These are phyloP conservation scores for Amaranthus hypochondriacus DNA, from an alignment of 148 eudicot species.

Conservation along the genomic window DNA sequence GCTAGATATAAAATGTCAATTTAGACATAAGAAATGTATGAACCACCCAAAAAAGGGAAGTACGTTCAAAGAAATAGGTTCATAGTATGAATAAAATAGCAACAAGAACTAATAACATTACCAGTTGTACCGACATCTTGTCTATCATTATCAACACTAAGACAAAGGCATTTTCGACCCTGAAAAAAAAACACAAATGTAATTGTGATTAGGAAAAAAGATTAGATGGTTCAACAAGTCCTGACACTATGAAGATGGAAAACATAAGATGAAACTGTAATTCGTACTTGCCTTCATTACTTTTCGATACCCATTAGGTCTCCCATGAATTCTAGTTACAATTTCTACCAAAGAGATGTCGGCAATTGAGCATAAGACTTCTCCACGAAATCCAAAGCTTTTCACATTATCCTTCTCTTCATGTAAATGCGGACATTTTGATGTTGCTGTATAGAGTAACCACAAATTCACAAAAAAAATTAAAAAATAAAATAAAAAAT, in stretches of 20 bases:
- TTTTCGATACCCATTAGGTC: conserved; percentile 89
- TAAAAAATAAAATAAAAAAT: background rate
- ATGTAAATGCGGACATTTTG: conserved; percentile 43
- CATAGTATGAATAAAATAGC: background rate
- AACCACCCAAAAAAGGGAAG: background rate
- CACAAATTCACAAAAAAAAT: background rate
- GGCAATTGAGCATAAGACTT: conserved; percentile 84
- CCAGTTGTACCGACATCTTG: conserved; percentile 86
- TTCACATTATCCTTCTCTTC: conserved; percentile 28
- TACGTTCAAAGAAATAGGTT: background rate
- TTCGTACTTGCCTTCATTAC: conserved; percentile 61
- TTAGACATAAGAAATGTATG: background rate
- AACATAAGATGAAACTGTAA: background rate
- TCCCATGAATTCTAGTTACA: conserved; percentile 75
- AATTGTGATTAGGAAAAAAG: conserved; percentile 14
- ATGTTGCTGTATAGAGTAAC: conserved; percentile 53
- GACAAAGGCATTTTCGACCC: conserved; percentile 76
- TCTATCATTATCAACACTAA: conserved; percentile 73
- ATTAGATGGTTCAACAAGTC: conserved; percentile 6
- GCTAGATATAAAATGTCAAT: background rate
- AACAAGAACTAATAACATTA: conserved; percentile 20
- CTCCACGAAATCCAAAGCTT: conserved; percentile 84
- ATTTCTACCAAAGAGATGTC: conserved; percentile 77
- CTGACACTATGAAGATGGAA: conserved; percentile 6
- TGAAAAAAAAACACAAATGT: conserved; percentile 28